Conservation (phyloP, 1,284 basidiomycete genomes). For the Lentinula novae-zelandiae region DNA sequence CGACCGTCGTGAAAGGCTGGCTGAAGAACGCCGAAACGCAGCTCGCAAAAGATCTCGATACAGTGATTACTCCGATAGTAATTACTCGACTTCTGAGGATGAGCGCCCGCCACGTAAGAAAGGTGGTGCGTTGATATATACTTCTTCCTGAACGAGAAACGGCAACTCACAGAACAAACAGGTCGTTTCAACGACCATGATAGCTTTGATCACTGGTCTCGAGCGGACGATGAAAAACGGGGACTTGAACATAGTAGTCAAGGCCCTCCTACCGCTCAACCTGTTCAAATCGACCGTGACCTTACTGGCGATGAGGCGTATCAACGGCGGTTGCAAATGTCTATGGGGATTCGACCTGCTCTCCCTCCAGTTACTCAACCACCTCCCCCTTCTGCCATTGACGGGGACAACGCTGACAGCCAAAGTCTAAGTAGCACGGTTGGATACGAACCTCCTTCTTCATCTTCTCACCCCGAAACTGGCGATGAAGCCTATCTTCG, state of each 20-base stretch:
- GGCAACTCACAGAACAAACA: slow-evolving; percentile 23
- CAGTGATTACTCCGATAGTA: slow-evolving; percentile 65
- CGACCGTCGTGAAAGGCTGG: slow-evolving; percentile 60
- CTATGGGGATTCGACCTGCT: slow-evolving; percentile 23
- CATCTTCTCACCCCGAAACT: slow-evolving; percentile 33
- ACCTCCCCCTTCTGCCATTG: slow-evolving; percentile 21
- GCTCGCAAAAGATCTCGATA: slow-evolving; percentile 59
- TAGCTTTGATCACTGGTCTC: slow-evolving; percentile 49
- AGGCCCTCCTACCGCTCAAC: slow-evolving; percentile 18
- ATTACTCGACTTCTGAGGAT: slow-evolving; percentile 59
- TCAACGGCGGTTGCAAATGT: slow-evolving; percentile 56
- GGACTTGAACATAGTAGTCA: slow-evolving; percentile 18
- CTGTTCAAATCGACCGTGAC: slow-evolving; percentile 30
- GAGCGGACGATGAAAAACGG: slow-evolving; percentile 43
- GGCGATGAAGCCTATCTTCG: slow-evolving; percentile 73
- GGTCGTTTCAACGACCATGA: slow-evolving; percentile 51
- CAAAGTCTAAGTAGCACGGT: slow-evolving; percentile 5
- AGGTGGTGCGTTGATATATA: slow-evolving; percentile 44
- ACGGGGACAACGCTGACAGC: slow-evolving; percentile 5
- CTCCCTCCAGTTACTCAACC: slow-evolving; percentile 18
- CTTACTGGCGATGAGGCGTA: slow-evolving; percentile 64
- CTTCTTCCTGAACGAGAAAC: slow-evolving; percentile 4
- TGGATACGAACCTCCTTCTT: slow-evolving; percentile 15
- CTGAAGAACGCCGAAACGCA: slow-evolving; percentile 52
- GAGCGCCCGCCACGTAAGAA: slow-evolving; percentile 64